A percentile compares a stretch with the other conserved stretches of the same genome.
phyloP scores from a whole-genome alignment of 768 basidiomycete species.

The Kwoniella europaea region DNA sequence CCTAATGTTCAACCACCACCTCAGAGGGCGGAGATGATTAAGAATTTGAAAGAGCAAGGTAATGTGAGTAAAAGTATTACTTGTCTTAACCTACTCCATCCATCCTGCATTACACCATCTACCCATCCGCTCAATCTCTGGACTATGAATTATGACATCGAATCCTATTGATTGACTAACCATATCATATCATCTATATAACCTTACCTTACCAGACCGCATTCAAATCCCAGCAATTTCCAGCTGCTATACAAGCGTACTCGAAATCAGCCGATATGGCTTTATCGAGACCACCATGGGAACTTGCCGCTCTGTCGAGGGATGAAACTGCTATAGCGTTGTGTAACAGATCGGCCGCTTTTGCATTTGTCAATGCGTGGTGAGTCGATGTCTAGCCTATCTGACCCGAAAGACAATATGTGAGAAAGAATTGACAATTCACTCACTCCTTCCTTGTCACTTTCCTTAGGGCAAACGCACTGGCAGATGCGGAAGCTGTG shows the following conservation, averaged over 20 bases:
- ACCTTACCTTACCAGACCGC: conserved; percentile 63
- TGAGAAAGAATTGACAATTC: too few relatives aligned
- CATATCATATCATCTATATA: not conserved
- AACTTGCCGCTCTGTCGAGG: conserved; percentile 75
- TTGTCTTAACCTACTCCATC: too few relatives aligned
- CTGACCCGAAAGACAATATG: too few relatives aligned
- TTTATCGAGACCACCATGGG: conserved; percentile 84
- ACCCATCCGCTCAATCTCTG: too few relatives aligned
- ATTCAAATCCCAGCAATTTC: conserved; percentile 76
- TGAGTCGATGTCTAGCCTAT: conserved; percentile 10
- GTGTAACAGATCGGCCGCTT: conserved; percentile 90
- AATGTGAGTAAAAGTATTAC: conserved; percentile 68
- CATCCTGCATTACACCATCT: too few relatives aligned
- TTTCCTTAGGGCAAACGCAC: conserved; percentile 46
- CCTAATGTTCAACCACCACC: conserved; percentile 71
- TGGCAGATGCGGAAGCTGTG: conserved; percentile 83
- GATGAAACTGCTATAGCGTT: conserved; percentile 90
- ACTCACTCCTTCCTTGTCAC: not conserved
- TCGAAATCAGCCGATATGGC: conserved; percentile 77
- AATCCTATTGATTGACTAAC: not conserved
- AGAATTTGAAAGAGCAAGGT: conserved; percentile 86
- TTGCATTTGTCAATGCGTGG: conserved; percentile 74
- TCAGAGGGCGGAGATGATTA: conserved; percentile 75
- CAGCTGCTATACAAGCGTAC: conserved; percentile 77
- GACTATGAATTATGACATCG: not conserved